phyloP scores from a whole-genome alignment of 768 basidiomycete species.

The Boletus tylopilopsis region DNA sequence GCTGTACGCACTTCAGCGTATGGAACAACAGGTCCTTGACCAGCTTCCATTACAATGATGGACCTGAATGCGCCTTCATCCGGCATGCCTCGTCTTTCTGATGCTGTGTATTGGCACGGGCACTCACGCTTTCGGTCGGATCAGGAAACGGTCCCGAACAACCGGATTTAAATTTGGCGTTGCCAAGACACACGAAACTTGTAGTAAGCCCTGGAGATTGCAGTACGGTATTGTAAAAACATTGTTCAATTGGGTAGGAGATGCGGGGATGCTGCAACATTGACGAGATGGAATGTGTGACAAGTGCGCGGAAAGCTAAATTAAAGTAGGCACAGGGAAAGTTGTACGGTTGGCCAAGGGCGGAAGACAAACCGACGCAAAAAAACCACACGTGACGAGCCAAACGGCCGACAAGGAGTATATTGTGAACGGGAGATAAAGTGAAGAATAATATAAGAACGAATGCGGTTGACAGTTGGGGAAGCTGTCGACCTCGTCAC shows the following conservation, averaged over 20 bases:
- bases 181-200: slow-evolving; percentile 20
- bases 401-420: slow-evolving; percentile 35
- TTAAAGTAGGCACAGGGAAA: slow-evolving; percentile 33
- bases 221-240: slow-evolving; percentile 34
- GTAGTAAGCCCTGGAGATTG: slow-evolving; percentile 31
- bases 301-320: slow-evolving; percentile 28
- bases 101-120: slow-evolving; percentile 16
- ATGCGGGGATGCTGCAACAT: slow-evolving; percentile 45
- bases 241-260: slow-evolving; percentile 38
- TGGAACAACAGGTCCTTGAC: too few species aligned
- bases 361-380: slow-evolving; percentile 29
- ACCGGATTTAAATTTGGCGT: slow-evolving; percentile 5
- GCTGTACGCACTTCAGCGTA: too few species aligned
- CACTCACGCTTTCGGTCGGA: slow-evolving; percentile 13
- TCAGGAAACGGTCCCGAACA: slow-evolving; percentile 8
- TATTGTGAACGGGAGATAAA: slow-evolving; percentile 54
- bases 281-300: slow-evolving; percentile 33
- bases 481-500: slow-evolving; percentile 55
- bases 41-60: too few species aligned
- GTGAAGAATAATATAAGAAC: slow-evolving; percentile 82
- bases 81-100: neutral
- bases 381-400: slow-evolving; percentile 33
- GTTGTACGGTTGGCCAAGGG: slow-evolving; percentile 24
- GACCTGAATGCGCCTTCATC: neutral
- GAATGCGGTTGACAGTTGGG: slow-evolving; percentile 47